Evolutionary conservation across 2,329 filamentous ascomycete genomes (phyloP).

Genomic region (Fusarium torreyae): DNA sequence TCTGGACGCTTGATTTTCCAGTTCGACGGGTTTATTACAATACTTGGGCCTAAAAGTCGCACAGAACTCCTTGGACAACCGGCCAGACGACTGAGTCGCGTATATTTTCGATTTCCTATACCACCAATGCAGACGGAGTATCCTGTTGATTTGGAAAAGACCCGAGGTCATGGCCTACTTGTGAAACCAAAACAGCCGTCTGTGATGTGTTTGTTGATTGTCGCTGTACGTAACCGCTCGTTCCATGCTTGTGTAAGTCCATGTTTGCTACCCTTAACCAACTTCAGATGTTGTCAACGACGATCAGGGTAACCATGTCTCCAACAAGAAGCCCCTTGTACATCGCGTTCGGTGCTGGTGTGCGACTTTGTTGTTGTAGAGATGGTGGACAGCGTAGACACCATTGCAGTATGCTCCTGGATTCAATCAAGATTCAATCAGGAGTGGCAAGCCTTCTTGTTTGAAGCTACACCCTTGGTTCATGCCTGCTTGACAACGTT

Average conservation of each 20-base stretch:
- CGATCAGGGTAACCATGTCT: not conserved
- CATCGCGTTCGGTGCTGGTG: not conserved
- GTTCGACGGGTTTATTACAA: not conserved
- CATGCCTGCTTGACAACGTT: slow-evolving; percentile 29
- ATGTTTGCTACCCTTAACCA: not conserved
- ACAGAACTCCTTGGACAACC: not conserved
- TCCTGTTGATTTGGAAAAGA: not conserved
- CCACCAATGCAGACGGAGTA: too few relatives aligned
- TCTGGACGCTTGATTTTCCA: not conserved
- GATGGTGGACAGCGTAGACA: not conserved
- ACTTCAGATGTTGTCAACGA: not conserved
- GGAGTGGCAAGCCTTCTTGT: not conserved
- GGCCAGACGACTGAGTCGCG: not conserved
- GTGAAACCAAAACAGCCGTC: not conserved
- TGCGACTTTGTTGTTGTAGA: not conserved
- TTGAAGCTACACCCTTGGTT: slow-evolving; percentile 7
- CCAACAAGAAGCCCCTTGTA: not conserved
- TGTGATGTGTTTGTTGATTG: not conserved
- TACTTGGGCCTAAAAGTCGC: not conserved
- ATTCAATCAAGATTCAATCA: slow-evolving; percentile 15
- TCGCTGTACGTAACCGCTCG: not conserved
- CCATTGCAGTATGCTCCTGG: not conserved
- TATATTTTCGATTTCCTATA: not conserved
- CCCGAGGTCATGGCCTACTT: not conserved
- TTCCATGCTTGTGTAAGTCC: slow-evolving; percentile 1